These are phyloP conservation scores for Exophiala dermatitidis DNA, from an alignment of 2,329 filamentous ascomycete genomes.

Conservation along the genomic window DNA sequence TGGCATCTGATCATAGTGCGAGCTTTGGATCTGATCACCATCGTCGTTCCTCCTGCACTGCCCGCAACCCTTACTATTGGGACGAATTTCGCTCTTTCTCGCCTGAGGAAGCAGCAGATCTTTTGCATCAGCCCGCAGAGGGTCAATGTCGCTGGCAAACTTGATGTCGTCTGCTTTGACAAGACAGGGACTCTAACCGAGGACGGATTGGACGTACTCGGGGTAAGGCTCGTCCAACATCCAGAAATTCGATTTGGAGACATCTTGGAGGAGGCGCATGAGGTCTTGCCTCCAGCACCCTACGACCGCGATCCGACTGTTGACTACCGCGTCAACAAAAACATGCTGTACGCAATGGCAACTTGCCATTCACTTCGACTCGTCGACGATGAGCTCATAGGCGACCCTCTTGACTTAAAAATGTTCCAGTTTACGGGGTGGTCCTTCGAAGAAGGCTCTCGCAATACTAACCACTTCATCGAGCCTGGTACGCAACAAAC, in stretches of 20 bases:
- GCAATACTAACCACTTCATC: conserved; percentile 56
- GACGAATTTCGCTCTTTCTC: conserved; percentile 83
- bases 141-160: conserved; percentile 91
- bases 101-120: conserved; percentile 81
- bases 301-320: conserved; percentile 54
- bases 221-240: conserved; percentile 68
- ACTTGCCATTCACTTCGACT: conserved; percentile 88
- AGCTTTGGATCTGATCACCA: conserved; percentile 91
- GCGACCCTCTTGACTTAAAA: conserved; percentile 90
- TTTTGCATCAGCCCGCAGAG: conserved; percentile 97
- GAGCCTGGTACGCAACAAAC: conserved; percentile 69
- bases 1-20: conserved; percentile 90
- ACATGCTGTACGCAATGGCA: conserved; percentile 87
- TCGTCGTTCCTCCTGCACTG: conserved; percentile 89
- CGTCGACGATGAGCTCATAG: conserved; percentile 81
- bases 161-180: conserved; percentile 96
- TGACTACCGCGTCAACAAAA: conserved; percentile 57
- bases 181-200: conserved; percentile 98
- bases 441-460: conserved; percentile 82
- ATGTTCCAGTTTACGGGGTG: conserved; percentile 98
- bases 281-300: conserved; percentile 49
- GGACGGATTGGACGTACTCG: conserved; percentile 88
- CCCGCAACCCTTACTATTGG: conserved; percentile 94
- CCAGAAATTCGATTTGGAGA: conserved; percentile 60
- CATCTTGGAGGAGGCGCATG: conserved; percentile 59